phyloP scores from a whole-genome alignment of 306 rosid genomes.

The Alnus glutinosa region DNA sequence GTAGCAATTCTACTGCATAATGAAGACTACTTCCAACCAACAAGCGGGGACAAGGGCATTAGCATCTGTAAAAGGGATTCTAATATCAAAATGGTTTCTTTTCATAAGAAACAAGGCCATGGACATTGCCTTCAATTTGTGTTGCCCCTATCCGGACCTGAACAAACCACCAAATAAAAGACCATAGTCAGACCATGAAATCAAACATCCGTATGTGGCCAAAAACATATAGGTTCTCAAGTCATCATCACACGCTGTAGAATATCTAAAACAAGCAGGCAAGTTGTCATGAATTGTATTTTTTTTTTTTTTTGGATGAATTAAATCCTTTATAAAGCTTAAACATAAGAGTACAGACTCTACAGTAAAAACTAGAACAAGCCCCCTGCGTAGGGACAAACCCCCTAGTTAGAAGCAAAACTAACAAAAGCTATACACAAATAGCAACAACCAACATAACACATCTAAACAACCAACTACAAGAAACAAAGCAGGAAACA shows the following conservation, averaged over 20 bases:
- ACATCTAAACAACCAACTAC: too few species aligned
- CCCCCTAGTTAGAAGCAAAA: too few species aligned
- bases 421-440: too few species aligned
- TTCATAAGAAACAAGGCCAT: slow-evolving; percentile 81
- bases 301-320: background rate
- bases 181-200: background rate
- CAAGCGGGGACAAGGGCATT: background rate
- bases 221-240: background rate
- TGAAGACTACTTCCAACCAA: background rate
- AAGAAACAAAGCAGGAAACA: too few species aligned
- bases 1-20: background rate
- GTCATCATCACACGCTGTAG: background rate
- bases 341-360: too few species aligned
- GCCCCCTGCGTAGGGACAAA: too few species aligned
- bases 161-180: slow-evolving; percentile 15
- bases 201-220: background rate
- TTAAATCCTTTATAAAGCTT: too few species aligned
- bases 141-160: slow-evolving; percentile 95
- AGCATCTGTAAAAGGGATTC: background rate
- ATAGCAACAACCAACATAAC: too few species aligned
- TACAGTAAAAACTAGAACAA: too few species aligned
- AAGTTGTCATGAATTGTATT: background rate
- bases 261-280: background rate
- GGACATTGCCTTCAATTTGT: slow-evolving; percentile 93
- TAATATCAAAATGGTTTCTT: slow-evolving; percentile 70